These are phyloP conservation scores for Cucurbitaria berberidis DNA, from an alignment of 2,329 filamentous ascomycete species.

Conservation along the genomic window DNA sequence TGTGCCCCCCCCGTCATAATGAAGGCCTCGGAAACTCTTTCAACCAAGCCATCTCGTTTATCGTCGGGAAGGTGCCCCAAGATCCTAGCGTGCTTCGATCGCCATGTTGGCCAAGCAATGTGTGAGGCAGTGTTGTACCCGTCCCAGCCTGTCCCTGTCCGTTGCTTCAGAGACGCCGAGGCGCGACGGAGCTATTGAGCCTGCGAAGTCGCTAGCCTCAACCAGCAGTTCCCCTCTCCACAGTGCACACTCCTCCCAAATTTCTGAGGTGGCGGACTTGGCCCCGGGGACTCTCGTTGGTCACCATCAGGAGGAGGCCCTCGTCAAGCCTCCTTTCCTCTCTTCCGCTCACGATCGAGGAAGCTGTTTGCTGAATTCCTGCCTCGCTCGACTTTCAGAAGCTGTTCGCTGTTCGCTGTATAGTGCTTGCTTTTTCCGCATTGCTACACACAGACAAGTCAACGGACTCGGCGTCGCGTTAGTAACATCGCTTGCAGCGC, in stretches of 20 bases:
- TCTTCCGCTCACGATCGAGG: not conserved
- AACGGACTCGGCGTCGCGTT: not conserved
- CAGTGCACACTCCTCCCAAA: conserved; percentile 6
- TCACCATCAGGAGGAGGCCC: not conserved
- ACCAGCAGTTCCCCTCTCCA: conserved; percentile 3
- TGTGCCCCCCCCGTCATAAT: not conserved
- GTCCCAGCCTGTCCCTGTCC: conserved; percentile 4
- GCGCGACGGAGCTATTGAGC: conserved; percentile 10
- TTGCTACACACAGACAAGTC: not conserved
- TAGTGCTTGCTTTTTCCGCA: not conserved
- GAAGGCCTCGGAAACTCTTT: not conserved
- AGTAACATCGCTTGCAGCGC: not conserved
- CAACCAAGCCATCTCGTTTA: conserved; percentile 25
- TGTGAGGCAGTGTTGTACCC: conserved; percentile 7
- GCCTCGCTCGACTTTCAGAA: not conserved
- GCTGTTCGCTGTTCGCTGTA: not conserved
- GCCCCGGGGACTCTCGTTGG: not conserved
- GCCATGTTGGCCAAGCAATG: conserved; percentile 13
- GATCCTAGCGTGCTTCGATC: conserved; percentile 28
- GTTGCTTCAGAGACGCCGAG: conserved; percentile 9
- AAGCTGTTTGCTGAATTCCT: not conserved
- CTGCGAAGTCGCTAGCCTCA: conserved; percentile 10
- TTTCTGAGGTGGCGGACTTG: not conserved
- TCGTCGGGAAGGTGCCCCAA: conserved; percentile 28
- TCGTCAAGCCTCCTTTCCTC: not conserved